These are phyloP conservation scores for Dictyophora rubrovolvata DNA, from an alignment of 768 basidiomycete species.

Conservation along the genomic window DNA sequence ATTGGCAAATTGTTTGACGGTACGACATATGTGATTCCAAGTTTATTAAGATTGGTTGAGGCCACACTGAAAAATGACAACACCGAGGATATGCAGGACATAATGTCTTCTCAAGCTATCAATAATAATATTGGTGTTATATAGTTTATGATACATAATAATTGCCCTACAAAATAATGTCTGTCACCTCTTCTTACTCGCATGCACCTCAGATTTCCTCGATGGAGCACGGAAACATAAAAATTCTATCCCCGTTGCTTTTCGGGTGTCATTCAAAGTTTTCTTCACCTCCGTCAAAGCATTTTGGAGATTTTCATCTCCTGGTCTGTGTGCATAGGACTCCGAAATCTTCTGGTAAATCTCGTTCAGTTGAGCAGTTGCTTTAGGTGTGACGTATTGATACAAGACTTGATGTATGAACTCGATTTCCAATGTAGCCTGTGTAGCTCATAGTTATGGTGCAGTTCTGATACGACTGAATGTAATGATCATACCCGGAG, in stretches of 20 bases:
- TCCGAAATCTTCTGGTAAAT: conserved; percentile 93
- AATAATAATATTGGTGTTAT: too few species aligned
- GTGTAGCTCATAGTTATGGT: not conserved
- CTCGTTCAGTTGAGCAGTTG: conserved; percentile 79
- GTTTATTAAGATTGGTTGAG: too few species aligned
- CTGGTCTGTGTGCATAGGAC: conserved; percentile 77
- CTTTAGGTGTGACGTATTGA: conserved; percentile 72
- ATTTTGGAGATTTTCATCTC: conserved; percentile 76
- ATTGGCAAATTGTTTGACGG: too few species aligned
- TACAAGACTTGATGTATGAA: conserved; percentile 95
- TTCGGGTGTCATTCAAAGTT: conserved; percentile 76
- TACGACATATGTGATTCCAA: too few species aligned
- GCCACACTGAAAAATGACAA: too few species aligned
- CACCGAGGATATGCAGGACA: too few species aligned
- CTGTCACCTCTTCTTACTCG: conserved; percentile 8
- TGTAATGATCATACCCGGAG: conserved; percentile 54
- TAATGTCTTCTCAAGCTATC: too few species aligned
- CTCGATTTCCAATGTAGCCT: conserved; percentile 98
- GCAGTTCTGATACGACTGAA: not conserved
- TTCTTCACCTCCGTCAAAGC: conserved; percentile 89
- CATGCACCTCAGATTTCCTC: conserved; percentile 12
- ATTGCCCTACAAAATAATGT: too few species aligned
- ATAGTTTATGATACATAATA: too few species aligned
- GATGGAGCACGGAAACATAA: conserved; percentile 64
- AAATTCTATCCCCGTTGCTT: conserved; percentile 90